Percentiles rank a stretch among this genome's conserved stretches.
Evolutionary conservation across 306 rosid genomes (phyloP).

Genomic region (Ochetophila trinervis): DNA sequence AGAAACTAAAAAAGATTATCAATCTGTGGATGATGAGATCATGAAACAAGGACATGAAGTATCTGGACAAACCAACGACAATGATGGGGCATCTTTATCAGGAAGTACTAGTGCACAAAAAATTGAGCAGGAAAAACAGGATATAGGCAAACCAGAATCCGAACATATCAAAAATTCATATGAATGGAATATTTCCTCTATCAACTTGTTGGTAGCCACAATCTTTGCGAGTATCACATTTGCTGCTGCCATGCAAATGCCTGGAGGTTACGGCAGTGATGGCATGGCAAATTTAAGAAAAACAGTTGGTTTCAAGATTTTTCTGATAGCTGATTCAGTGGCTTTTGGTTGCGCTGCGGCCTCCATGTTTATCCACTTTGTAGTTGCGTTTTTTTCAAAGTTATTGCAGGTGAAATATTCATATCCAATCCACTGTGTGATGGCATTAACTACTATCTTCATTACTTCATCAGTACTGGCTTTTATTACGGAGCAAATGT

Average conservation of each 20-base stretch:
- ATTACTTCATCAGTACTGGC: neutral
- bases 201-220: constrained; percentile 6
- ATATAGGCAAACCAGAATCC: too few relatives aligned
- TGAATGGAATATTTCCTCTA: neutral
- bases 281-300: neutral
- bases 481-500: neutral
- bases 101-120: too few relatives aligned
- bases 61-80: too few relatives aligned
- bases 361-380: constrained; percentile 1
- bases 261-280: neutral
- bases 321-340: neutral
- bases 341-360: constrained; percentile 14
- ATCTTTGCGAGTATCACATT: constrained; percentile 4
- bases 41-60: too few relatives aligned
- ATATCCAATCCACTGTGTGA: neutral
- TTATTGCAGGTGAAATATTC: neutral
- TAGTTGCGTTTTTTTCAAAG: neutral
- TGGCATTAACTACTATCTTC: neutral
- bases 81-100: too few relatives aligned
- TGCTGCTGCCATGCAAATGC: constrained; percentile 5
- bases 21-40: neutral
- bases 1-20: neutral
- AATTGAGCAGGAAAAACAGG: too few relatives aligned
- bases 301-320: neutral
- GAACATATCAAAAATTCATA: too few relatives aligned